These are phyloP conservation scores for Leccinum rimulosum DNA, from an alignment of 768 basidiomycete species.

Conservation along the genomic window DNA sequence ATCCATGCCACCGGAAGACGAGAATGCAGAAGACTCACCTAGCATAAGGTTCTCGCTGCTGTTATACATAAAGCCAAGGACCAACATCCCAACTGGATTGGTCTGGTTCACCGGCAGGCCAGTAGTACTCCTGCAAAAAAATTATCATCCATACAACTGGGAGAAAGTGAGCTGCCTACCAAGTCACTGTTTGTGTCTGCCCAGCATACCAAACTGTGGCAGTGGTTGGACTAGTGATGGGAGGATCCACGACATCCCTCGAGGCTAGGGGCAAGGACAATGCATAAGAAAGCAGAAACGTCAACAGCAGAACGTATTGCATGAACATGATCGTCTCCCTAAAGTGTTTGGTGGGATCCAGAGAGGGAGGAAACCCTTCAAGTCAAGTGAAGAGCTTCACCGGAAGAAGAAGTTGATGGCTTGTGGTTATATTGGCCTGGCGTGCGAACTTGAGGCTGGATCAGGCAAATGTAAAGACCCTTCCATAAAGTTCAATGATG, in stretches of 20 bases:
- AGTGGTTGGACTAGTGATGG: conserved; percentile 42
- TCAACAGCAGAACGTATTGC: conserved; percentile 23
- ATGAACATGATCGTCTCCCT: conserved; percentile 24
- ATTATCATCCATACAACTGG: conserved; percentile 29
- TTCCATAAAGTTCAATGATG: not conserved
- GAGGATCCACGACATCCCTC: conserved; percentile 50
- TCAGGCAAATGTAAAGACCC: conserved; percentile 6
- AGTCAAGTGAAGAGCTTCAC: conserved; percentile 14
- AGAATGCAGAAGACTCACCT: conserved; percentile 15
- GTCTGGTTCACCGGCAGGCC: conserved; percentile 28
- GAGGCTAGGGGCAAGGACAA: conserved; percentile 32
- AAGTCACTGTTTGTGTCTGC: conserved; percentile 46
- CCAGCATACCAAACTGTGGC: conserved; percentile 46
- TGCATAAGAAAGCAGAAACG: conserved; percentile 18
- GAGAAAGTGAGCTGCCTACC: conserved; percentile 32
- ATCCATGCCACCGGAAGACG: not conserved
- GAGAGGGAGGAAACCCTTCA: conserved; percentile 18
- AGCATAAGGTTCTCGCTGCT: conserved; percentile 34
- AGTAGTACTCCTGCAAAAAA: conserved; percentile 16
- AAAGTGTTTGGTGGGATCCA: not conserved
- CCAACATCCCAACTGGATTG: conserved; percentile 32
- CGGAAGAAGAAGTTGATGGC: not conserved
- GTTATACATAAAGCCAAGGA: conserved; percentile 25
- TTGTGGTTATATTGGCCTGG: conserved; percentile 14
- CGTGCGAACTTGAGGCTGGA: conserved; percentile 24